A percentile compares a stretch with the other conserved stretches of the same genome.
Evolutionary conservation across 805 yeast species (phyloP).

Genomic region (Lachancea cidri): DNA sequence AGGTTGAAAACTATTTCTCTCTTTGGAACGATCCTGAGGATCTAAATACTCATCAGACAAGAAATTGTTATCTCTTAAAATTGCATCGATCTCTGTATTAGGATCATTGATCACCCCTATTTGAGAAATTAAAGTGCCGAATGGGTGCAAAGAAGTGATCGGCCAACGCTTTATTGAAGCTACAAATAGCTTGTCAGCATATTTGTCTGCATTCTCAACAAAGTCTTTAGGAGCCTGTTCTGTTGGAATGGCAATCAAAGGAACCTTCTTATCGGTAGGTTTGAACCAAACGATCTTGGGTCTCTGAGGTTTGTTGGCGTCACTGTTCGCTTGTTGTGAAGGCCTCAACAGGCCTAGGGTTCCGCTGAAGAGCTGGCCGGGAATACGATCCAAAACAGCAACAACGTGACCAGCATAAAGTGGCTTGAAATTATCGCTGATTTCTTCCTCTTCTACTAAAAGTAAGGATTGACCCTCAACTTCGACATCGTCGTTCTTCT

Average conservation of each 20-base stretch:
- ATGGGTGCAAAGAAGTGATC: constrained; percentile 95
- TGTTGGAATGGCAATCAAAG: constrained; percentile 95
- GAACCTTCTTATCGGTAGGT: constrained; percentile 97
- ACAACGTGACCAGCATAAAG: constrained; percentile 97
- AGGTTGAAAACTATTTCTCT: constrained; percentile 25
- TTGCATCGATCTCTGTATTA: constrained; percentile 78
- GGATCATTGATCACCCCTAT: constrained; percentile 77
- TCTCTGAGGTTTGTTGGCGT: constrained; percentile 41
- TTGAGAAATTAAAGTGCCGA: constrained; percentile 86
- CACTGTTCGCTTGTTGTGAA: constrained; percentile 84
- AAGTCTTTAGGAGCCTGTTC: constrained; percentile 97
- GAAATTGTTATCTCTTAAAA: constrained; percentile 81
- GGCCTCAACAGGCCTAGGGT: constrained; percentile 92
- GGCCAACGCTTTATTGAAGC: constrained; percentile 99
- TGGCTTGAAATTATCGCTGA: constrained; percentile 88
- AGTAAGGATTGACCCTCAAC: constrained; percentile 95
- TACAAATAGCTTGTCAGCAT: constrained; percentile 77
- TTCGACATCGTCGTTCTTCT: constrained; percentile 96
- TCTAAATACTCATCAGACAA: constrained; percentile 76
- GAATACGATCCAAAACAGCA: constrained; percentile 95
- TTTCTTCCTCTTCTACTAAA: constrained; percentile 91
- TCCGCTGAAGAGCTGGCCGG: constrained; percentile 94
- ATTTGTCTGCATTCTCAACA: constrained; percentile 83
- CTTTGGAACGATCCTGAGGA: constrained; percentile 28
- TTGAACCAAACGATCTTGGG: constrained; percentile 99